These are phyloP conservation scores for Aspergillus funiculosus DNA, from an alignment of 495 filamentous ascomycete species.

Conservation along the genomic window DNA sequence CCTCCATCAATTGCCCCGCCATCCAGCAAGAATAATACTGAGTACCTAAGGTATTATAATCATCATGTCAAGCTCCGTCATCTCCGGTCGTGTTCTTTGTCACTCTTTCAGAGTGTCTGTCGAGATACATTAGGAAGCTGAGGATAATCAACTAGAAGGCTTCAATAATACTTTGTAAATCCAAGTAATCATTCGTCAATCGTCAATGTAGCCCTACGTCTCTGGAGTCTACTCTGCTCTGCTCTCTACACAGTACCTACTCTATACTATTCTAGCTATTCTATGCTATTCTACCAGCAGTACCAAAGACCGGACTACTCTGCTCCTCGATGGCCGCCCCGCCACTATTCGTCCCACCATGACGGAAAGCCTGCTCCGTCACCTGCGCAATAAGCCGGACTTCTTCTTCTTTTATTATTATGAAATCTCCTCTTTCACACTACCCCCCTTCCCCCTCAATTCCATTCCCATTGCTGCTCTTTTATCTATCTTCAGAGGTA, in stretches of 20 bases:
- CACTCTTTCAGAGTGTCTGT: neutral
- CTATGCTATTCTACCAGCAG: constrained; percentile 25
- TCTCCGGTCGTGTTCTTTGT: constrained; percentile 8
- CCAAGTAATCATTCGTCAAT: constrained; percentile 1
- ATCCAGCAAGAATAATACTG: constrained; percentile 12
- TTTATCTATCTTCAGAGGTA: constrained; percentile 7
- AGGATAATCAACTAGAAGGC: no score
- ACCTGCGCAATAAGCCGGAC: constrained; percentile 20
- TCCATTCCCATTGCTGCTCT: constrained; percentile 1
- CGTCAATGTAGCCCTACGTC: constrained; percentile 2
- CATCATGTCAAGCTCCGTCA: constrained; percentile 13
- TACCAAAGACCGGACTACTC: constrained; percentile 37
- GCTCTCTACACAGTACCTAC: no score
- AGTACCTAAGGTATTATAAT: neutral
- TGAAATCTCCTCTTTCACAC: constrained; percentile 19
- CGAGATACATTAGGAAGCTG: no score
- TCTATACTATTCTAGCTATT: constrained; percentile 2
- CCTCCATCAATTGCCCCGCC: constrained; percentile 40
- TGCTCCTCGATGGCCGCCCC: constrained; percentile 36
- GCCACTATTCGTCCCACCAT: constrained; percentile 34
- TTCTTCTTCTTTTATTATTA: constrained; percentile 10
- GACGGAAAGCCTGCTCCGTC: constrained; percentile 46
- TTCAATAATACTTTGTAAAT: neutral
- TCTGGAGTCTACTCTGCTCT: neutral
- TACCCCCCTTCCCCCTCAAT: constrained; percentile 14